Conservation (phyloP, 176 grass and related monocot species). For the Stipa capillata region DNA sequence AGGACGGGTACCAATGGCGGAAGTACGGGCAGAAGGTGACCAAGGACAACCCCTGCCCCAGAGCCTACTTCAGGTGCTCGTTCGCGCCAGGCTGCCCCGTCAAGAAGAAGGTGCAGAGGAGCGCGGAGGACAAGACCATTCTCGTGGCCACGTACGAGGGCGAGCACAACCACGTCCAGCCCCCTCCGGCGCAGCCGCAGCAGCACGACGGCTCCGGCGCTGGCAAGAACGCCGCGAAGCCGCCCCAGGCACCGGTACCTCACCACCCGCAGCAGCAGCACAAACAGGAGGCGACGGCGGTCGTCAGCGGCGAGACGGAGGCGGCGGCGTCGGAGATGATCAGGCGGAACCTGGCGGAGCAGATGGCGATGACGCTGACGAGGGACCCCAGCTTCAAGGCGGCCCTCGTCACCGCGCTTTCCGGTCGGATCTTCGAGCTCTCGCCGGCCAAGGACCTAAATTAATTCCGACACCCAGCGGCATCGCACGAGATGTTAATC, state of each 20-base stretch:
- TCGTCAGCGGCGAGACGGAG: not conserved
- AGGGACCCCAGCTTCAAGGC: conserved; percentile 74
- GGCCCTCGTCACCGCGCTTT: conserved; percentile 59
- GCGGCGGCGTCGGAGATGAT: conserved; percentile 25
- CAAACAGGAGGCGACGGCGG: not conserved
- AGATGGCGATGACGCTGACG: conserved; percentile 83
- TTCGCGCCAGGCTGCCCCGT: conserved; percentile 72
- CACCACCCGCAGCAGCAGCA: not conserved
- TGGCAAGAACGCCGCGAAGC: conserved; percentile 27
- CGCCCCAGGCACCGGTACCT: not conserved
- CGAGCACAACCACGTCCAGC: conserved; percentile 76
- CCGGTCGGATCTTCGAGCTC: conserved; percentile 53
- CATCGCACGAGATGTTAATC: not conserved
- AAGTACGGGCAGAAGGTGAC: conserved; percentile 98
- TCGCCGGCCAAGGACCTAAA: conserved; percentile 38
- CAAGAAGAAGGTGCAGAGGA: conserved; percentile 92
- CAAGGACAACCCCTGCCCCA: conserved; percentile 81
- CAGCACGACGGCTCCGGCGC: not conserved
- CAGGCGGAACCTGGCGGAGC: conserved; percentile 44
- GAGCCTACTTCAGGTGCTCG: conserved; percentile 88
- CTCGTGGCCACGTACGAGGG: conserved; percentile 91
- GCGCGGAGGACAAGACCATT: conserved; percentile 56
- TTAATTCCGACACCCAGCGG: not conserved
- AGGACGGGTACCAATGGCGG: conserved; percentile 87
- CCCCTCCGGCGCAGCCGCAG: not conserved